Conservation (phyloP, 352 stramenopile genomes). For the Globisporangium splendens region DNA sequence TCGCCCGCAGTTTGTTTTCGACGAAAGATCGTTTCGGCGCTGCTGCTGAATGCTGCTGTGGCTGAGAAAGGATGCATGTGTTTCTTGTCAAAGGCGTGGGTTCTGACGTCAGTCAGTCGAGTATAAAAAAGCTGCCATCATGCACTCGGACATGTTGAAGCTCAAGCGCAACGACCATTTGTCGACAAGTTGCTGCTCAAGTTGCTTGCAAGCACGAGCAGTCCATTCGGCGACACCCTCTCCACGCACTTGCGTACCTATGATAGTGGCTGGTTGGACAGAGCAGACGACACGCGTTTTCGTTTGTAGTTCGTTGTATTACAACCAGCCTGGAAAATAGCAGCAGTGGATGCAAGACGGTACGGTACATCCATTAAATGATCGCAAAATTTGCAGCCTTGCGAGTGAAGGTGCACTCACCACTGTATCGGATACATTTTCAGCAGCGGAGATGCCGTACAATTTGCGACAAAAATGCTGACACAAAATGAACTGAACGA, state of each 20-base stretch:
- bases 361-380: neutral
- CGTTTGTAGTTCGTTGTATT: no score
- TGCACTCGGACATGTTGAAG: neutral
- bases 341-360: neutral
- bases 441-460: neutral
- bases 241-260: no score
- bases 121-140: neutral
- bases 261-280: neutral
- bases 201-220: neutral
- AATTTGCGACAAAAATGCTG: neutral
- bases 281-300: neutral
- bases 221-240: no score
- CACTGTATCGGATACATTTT: neutral
- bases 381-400: neutral
- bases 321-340: neutral
- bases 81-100: neutral
- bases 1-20: no score
- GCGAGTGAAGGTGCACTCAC: neutral
- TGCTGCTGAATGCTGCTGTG: no score
- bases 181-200: no score
- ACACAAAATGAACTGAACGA: neutral
- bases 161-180: neutral
- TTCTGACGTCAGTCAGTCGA: conserved; percentile 2
- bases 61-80: neutral
- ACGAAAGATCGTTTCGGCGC: no score